phyloP scores from a whole-genome alignment of 2,329 filamentous ascomycete genomes.

The Fusarium sp. region DNA sequence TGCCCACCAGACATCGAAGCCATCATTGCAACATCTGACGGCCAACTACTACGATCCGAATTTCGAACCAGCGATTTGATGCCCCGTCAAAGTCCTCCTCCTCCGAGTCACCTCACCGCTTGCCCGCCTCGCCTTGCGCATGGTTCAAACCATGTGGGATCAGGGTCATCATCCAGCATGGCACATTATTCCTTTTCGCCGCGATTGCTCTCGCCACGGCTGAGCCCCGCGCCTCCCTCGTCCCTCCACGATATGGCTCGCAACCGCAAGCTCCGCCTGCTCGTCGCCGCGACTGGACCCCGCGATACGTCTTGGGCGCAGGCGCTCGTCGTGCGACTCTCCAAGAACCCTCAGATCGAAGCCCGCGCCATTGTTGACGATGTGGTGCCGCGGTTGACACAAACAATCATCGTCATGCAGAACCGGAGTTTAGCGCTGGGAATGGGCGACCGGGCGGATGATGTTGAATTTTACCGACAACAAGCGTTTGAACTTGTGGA shows the following conservation, averaged over 20 bases:
- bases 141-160: conserved; percentile 47
- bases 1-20: not conserved
- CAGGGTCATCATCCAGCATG: conserved; percentile 47
- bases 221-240: conserved; percentile 45
- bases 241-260: conserved; percentile 53
- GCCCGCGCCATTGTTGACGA: conserved; percentile 74
- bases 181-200: conserved; percentile 48
- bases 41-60: conserved; percentile 3
- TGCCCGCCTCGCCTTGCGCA: conserved; percentile 41
- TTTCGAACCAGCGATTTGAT: conserved; percentile 47
- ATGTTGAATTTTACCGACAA: conserved; percentile 63
- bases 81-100: conserved; percentile 46
- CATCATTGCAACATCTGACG: not conserved
- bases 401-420: conserved; percentile 71
- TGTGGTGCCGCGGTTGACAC: conserved; percentile 70
- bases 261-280: conserved; percentile 67
- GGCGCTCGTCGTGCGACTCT: conserved; percentile 74
- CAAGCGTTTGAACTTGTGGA: conserved; percentile 77
- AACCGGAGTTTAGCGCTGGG: conserved; percentile 59
- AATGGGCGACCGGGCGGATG: conserved; percentile 54
- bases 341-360: conserved; percentile 72
- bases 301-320: conserved; percentile 75
- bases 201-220: conserved; percentile 38
- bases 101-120: conserved; percentile 45
- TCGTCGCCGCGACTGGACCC: conserved; percentile 74